phyloP scores from a whole-genome alignment of 306 rosid species.

The Citrullus colocynthis region DNA sequence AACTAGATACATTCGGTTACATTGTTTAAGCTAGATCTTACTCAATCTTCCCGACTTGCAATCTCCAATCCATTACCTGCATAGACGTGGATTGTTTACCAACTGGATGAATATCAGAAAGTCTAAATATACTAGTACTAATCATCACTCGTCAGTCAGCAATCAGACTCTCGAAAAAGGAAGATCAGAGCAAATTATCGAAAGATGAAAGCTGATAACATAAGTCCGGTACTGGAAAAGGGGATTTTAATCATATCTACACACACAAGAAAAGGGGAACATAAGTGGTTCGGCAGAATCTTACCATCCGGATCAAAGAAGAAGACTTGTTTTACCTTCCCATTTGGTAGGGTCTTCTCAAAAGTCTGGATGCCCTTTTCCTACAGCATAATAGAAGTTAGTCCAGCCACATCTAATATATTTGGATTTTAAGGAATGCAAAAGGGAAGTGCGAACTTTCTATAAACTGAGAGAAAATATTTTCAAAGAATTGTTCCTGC shows the following conservation, averaged over 20 bases:
- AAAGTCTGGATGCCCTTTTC: constrained; percentile 58
- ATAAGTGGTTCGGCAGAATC: neutral
- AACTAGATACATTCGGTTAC: neutral
- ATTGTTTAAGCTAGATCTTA: neutral
- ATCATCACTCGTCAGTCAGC: neutral
- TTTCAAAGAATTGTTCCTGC: neutral
- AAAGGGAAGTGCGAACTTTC: neutral
- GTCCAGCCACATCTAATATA: neutral
- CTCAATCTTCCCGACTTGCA: constrained; percentile 30
- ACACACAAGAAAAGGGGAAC: neutral
- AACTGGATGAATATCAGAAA: neutral
- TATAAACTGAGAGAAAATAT: neutral
- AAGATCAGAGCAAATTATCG: neutral
- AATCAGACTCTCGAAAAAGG: neutral
- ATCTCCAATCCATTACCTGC: constrained; percentile 86
- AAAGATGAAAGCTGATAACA: neutral
- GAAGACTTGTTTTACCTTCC: constrained; percentile 60
- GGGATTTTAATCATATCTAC: neutral
- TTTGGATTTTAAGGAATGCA: neutral
- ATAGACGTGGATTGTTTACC: neutral
- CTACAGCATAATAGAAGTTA: constrained; percentile 25
- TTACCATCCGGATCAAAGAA: constrained; percentile 95
- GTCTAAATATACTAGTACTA: neutral
- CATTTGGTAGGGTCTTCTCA: constrained; percentile 43
- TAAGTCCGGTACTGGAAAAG: neutral